Conservation (phyloP, 495 filamentous ascomycete genomes). For the Neurospora hispaniola region DNA sequence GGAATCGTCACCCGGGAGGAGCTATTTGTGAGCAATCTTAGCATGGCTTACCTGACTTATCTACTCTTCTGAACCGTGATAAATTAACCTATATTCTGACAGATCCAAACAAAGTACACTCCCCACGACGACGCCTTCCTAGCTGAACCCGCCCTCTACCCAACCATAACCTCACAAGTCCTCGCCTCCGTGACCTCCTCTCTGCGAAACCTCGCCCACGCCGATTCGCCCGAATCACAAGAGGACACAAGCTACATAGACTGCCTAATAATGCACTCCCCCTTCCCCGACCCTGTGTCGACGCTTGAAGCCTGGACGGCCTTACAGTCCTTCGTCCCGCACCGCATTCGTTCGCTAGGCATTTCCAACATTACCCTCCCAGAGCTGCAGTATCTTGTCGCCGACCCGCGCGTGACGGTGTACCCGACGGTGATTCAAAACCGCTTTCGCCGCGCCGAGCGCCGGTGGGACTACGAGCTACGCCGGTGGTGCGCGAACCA, state of each 20-base stretch:
- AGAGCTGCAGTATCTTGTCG: slow-evolving; percentile 41
- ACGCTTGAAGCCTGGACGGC: slow-evolving; percentile 56
- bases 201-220: slow-evolving; percentile 48
- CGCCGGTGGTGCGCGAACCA: slow-evolving; percentile 44
- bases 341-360: slow-evolving; percentile 52
- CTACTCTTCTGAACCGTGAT: slow-evolving; percentile 1
- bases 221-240: slow-evolving; percentile 15
- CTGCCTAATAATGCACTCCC: slow-evolving; percentile 61
- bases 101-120: slow-evolving; percentile 81
- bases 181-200: slow-evolving; percentile 55
- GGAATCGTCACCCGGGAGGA: slow-evolving; percentile 48
- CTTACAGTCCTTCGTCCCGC: slow-evolving; percentile 54
- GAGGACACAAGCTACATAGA: slow-evolving; percentile 50
- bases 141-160: slow-evolving; percentile 49
- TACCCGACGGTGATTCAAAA: slow-evolving; percentile 62
- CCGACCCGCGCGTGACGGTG: slow-evolving; percentile 8
- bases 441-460: slow-evolving; percentile 52
- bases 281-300: slow-evolving; percentile 43
- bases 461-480: slow-evolving; percentile 49
- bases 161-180: slow-evolving; percentile 49
- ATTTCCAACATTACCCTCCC: slow-evolving; percentile 57
- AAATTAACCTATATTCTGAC: slow-evolving; percentile 2
- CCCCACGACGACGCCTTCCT: slow-evolving; percentile 45
- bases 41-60: background rate
- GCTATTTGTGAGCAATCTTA: slow-evolving; percentile 31